Percentiles rank a stretch among this genome's conserved stretches.
phyloP scores from a whole-genome alignment of 805 yeast genomes.

The Brettanomyces bruxellensis region DNA sequence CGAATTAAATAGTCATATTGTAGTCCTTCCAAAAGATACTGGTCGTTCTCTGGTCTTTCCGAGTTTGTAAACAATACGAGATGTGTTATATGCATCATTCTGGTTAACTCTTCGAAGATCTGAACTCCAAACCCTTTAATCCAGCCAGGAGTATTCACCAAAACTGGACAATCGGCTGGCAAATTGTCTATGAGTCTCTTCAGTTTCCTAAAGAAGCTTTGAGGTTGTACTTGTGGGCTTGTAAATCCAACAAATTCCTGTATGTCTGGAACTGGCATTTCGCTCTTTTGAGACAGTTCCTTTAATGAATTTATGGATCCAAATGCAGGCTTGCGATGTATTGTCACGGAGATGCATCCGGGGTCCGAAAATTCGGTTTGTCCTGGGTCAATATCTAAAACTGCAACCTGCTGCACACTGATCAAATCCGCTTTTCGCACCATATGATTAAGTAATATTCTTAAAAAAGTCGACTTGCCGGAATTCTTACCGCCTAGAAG shows the following conservation, averaged over 20 bases:
- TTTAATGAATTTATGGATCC: conserved; percentile 30
- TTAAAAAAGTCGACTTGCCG: conserved; percentile 72
- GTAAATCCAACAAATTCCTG: conserved; percentile 47
- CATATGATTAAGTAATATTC: conserved; percentile 42
- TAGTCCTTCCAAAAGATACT: conserved; percentile 4
- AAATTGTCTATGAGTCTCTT: conserved; percentile 28
- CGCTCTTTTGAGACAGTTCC: conserved; percentile 11
- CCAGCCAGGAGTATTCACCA: conserved; percentile 88
- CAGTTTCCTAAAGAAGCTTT: conserved; percentile 37
- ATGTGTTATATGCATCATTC: conserved; percentile 41
- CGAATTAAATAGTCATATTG: conserved; percentile 1
- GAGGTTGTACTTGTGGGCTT: conserved; percentile 62
- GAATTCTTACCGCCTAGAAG: conserved; percentile 63
- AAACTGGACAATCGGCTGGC: conserved; percentile 29
- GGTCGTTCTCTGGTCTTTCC: conserved; percentile 2
- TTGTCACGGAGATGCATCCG: conserved; percentile 53
- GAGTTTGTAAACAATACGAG: conserved; percentile 44
- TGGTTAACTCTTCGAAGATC: conserved; percentile 42
- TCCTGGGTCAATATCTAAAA: conserved; percentile 82
- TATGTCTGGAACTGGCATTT: conserved; percentile 3
- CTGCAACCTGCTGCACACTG: conserved; percentile 24
- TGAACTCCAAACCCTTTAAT: conserved; percentile 78
- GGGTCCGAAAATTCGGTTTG: conserved; percentile 75
- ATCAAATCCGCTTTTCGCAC: conserved; percentile 15
- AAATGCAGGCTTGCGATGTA: conserved; percentile 23